A percentile compares a stretch with the other conserved stretches of the same genome.
Evolutionary conservation across 306 rosid genomes (phyloP).

Genomic region (Casuarina equisetifolia): DNA sequence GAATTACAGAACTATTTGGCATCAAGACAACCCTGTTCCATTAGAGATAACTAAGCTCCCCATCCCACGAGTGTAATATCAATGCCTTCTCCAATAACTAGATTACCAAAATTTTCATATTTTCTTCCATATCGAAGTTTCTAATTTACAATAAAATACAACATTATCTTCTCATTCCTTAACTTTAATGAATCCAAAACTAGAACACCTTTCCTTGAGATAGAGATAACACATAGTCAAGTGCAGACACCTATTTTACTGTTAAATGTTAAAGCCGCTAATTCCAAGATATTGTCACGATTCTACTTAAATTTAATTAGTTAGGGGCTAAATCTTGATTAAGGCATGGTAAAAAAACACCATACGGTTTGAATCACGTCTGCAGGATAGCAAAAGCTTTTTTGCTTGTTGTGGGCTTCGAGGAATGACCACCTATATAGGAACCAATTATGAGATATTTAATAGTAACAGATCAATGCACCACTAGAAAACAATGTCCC

Average conservation of each 20-base stretch:
- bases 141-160: background rate
- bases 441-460: slow-evolving; percentile 22
- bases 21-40: slow-evolving; percentile 93
- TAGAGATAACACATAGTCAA: slow-evolving; percentile 82
- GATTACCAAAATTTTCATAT: slow-evolving; percentile 18
- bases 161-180: slow-evolving; percentile 7
- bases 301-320: slow-evolving; percentile 13
- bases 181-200: slow-evolving; percentile 4
- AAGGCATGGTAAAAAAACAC: slow-evolving; percentile 13
- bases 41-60: slow-evolving; percentile 88
- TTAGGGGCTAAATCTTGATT: background rate
- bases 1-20: slow-evolving; percentile 68
- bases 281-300: slow-evolving; percentile 18
- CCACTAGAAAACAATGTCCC: background rate
- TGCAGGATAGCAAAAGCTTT: slow-evolving; percentile 78
- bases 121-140: slow-evolving; percentile 15
- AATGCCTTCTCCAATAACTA: slow-evolving; percentile 74
- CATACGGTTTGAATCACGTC: slow-evolving; percentile 89
- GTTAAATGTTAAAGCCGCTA: slow-evolving; percentile 96
- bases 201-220: slow-evolving; percentile 83
- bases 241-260: slow-evolving; percentile 91
- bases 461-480: slow-evolving; percentile 13
- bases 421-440: slow-evolving; percentile 84
- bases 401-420: slow-evolving; percentile 92
- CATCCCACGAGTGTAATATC: slow-evolving; percentile 97